Base-by-base conservation (phyloP, 75 land plant species). In the Ceratopteris richardii region DNA sequence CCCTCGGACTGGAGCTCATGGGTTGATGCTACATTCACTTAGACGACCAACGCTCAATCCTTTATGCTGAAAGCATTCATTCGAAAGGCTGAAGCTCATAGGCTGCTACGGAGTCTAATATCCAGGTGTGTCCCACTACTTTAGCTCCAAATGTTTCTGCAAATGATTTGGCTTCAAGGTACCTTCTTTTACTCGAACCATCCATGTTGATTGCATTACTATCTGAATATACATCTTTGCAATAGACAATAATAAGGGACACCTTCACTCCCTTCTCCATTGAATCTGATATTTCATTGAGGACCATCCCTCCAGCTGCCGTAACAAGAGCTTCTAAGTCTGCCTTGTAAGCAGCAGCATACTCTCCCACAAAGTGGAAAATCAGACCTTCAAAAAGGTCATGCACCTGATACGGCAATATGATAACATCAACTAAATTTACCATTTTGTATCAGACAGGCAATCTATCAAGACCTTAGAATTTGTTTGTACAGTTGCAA, bases 41-140 rank as follows among this genome's bases (percentile, higher is more conserved):
- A n/a, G n/a, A n/a, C n/a, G n/a, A n/a, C n/a, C n/a, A n/a, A n/a
- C n/a, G n/a, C n/a, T n/a, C n/a, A n/a, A n/a, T n/a, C n/a, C n/a
- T n/a, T n/a, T n/a, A n/a, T n/a, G n/a, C n/a, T n/a, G n/a, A n/a
- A n/a, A n/a, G n/a, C 22, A 9, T 54, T 18, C 20, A 66, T 28
- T 33, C 56, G 44, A 67, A 40, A 42, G 78, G 64, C 55, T 65
- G 71, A 21, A 79, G 54, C 33, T 60, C 67, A 36, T 66, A 69
- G 39, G 82, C 73, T 31, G 86, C 82, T 31, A 79, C 68, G 13
- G 81, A 74, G 43, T 79, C 80, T 65, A 83, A 33, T 41, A 83
- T 46, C 82, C 79, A 83, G 16, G 82, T 73, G 57, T 80, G 86
- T 28, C 61, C 62, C 31, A 73, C 66, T 17, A 66, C 79, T 3